phyloP scores from a whole-genome alignment of 2,329 filamentous ascomycete species.

The Pseudogymnoascus sp. region DNA sequence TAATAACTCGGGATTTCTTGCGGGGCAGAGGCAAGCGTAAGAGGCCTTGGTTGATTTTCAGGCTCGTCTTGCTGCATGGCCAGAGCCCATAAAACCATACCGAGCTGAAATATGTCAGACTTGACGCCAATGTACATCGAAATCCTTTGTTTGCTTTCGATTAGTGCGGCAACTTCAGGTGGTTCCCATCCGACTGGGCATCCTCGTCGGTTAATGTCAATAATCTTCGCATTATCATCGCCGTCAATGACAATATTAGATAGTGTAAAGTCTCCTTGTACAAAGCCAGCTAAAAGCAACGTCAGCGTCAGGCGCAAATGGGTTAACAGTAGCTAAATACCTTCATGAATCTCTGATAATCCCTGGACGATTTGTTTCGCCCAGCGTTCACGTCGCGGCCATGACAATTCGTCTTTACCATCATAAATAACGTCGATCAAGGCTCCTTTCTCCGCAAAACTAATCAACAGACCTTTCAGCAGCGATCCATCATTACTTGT shows the following conservation, averaged over 20 bases:
- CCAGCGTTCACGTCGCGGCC: conserved; percentile 76
- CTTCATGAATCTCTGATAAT: conserved; percentile 84
- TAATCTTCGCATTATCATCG: conserved; percentile 83
- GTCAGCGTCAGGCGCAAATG: not conserved
- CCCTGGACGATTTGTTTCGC: conserved; percentile 85
- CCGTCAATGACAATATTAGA: conserved; percentile 94
- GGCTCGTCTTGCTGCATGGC: conserved; percentile 86
- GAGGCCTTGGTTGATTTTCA: conserved; percentile 67
- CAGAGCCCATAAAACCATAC: conserved; percentile 94
- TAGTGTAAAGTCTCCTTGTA: conserved; percentile 94
- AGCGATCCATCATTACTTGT: conserved; percentile 67
- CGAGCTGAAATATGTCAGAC: conserved; percentile 90
- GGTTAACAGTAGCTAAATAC: not conserved
- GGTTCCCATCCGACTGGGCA: conserved; percentile 98
- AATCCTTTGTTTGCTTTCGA: conserved; percentile 82
- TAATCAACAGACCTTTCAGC: conserved; percentile 86
- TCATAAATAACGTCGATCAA: conserved; percentile 90
- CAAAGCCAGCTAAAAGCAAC: conserved; percentile 63
- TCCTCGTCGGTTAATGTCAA: conserved; percentile 96
- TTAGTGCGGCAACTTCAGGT: conserved; percentile 78
- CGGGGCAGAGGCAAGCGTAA: conserved; percentile 47
- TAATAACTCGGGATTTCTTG: conserved; percentile 72
- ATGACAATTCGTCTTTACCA: conserved; percentile 53
- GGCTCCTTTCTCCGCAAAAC: conserved; percentile 78
- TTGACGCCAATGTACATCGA: conserved; percentile 98